phyloP scores from a whole-genome alignment of 2,329 filamentous ascomycete species.

The Penicillium expansum region DNA sequence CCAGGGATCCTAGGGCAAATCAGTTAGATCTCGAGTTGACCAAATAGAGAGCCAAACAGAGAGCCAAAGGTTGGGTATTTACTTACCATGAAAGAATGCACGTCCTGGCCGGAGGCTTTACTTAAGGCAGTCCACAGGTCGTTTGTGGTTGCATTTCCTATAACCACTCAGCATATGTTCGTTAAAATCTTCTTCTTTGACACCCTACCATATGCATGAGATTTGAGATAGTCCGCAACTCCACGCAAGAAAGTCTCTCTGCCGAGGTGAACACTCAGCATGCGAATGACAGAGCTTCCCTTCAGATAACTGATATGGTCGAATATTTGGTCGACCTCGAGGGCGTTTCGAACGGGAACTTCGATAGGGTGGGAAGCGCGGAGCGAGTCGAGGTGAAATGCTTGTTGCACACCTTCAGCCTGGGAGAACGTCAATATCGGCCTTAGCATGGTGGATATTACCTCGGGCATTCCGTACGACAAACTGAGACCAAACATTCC shows the following conservation, averaged over 20 bases:
- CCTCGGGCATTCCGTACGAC: constrained; percentile 65
- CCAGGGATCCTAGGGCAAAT: constrained; percentile 64
- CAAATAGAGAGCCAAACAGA: background rate
- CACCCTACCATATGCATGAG: constrained; percentile 71
- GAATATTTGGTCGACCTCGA: constrained; percentile 97
- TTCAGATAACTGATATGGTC: constrained; percentile 96
- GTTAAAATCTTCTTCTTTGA: background rate
- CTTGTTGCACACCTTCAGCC: constrained; percentile 89
- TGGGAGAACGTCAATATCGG: constrained; percentile 41
- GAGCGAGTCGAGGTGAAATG: constrained; percentile 84
- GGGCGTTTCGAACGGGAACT: constrained; percentile 86
- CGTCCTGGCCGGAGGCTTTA: constrained; percentile 82
- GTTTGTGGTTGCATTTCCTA: constrained; percentile 77
- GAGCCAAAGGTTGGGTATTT: background rate
- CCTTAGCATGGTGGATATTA: constrained; percentile 41
- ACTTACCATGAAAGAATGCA: constrained; percentile 74
- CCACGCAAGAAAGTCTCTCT: constrained; percentile 86
- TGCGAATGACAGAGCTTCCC: constrained; percentile 92
- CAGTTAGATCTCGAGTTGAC: constrained; percentile 9
- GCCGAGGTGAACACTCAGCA: constrained; percentile 88
- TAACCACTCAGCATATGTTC: constrained; percentile 6
- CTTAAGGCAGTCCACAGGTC: constrained; percentile 88
- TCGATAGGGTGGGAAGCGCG: constrained; percentile 94
- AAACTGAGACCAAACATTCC: constrained; percentile 97
- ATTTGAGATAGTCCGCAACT: constrained; percentile 83